Conservation (phyloP, 2,329 filamentous ascomycete species). For the Aureobasidium sp. region DNA sequence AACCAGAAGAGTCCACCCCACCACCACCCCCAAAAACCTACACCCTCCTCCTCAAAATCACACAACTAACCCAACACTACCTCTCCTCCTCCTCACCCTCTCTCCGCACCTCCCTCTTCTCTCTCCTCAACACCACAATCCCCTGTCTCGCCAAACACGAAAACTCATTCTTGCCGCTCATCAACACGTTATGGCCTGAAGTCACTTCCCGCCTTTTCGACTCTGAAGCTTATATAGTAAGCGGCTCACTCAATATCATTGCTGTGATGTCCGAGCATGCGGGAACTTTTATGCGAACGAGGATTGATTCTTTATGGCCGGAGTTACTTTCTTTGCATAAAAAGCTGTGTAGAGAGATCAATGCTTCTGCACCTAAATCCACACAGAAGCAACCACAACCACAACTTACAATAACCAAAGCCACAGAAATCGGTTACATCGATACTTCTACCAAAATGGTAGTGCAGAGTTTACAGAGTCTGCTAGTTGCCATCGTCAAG, state of each 20-base stretch:
- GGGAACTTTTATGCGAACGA: conserved; percentile 69
- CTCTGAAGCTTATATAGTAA: conserved; percentile 57
- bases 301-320: conserved; percentile 67
- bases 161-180: conserved; percentile 74
- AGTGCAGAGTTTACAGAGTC: conserved; percentile 53
- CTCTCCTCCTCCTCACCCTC: conserved; percentile 75
- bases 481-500: conserved; percentile 55
- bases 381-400: not conserved
- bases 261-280: conserved; percentile 60
- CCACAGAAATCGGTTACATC: too few relatives aligned
- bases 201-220: conserved; percentile 61
- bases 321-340: conserved; percentile 20
- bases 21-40: conserved; percentile 66
- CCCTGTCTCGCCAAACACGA: conserved; percentile 67
- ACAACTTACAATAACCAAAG: not conserved
- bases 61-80: conserved; percentile 79
- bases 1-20: conserved; percentile 23
- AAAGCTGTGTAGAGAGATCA: not conserved
- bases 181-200: conserved; percentile 88
- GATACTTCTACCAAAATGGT: not conserved
- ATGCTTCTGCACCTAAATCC: not conserved
- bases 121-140: conserved; percentile 64
- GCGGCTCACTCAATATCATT: conserved; percentile 63
- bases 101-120: conserved; percentile 69
- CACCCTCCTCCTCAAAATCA: conserved; percentile 70